A percentile compares a stretch with the other conserved stretches of the same genome.
These are phyloP conservation scores for Saturnispora silvae DNA, from an alignment of 805 yeast genomes.

Conservation along the genomic window DNA sequence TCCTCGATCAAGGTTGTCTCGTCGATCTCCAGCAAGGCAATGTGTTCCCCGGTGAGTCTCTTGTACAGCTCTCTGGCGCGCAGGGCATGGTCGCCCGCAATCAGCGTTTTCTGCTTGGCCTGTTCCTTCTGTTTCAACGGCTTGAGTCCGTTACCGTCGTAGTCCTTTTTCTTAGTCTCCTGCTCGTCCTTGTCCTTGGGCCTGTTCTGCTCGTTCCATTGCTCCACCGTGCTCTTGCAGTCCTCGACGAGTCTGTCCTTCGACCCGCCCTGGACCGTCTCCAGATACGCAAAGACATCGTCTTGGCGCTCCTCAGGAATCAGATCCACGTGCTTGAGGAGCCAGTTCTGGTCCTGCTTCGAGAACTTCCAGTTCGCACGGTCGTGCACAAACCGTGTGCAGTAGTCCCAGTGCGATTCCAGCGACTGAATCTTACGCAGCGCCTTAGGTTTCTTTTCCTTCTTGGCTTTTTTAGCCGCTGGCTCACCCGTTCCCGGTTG, in stretches of 20 bases:
- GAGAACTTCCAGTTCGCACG: constrained; percentile 68
- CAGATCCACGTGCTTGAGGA: constrained; percentile 46
- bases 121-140: not conserved
- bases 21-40: constrained; percentile 6
- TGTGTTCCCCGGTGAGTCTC: constrained; percentile 2
- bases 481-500: constrained; percentile 29
- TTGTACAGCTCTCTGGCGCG: constrained; percentile 11
- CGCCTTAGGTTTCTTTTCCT: constrained; percentile 50
- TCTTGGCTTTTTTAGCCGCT: constrained; percentile 16
- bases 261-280: constrained; percentile 63
- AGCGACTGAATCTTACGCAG: constrained; percentile 36
- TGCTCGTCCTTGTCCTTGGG: not conserved
- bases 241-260: constrained; percentile 44
- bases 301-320: constrained; percentile 45
- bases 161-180: constrained; percentile 10
- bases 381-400: constrained; percentile 35
- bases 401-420: constrained; percentile 7
- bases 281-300: constrained; percentile 41
- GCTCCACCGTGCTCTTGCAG: constrained; percentile 33
- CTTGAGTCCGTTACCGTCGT: constrained; percentile 8
- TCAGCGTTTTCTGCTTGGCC: not conserved
- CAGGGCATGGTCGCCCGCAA: constrained; percentile 11
- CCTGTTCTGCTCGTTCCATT: constrained; percentile 40
- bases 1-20: constrained; percentile 9
- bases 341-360: constrained; percentile 82